A percentile compares a stretch with the other conserved stretches of the same genome.
phyloP scores from a whole-genome alignment of 2,329 filamentous ascomycete genomes.

The Talaromyces sp. region DNA sequence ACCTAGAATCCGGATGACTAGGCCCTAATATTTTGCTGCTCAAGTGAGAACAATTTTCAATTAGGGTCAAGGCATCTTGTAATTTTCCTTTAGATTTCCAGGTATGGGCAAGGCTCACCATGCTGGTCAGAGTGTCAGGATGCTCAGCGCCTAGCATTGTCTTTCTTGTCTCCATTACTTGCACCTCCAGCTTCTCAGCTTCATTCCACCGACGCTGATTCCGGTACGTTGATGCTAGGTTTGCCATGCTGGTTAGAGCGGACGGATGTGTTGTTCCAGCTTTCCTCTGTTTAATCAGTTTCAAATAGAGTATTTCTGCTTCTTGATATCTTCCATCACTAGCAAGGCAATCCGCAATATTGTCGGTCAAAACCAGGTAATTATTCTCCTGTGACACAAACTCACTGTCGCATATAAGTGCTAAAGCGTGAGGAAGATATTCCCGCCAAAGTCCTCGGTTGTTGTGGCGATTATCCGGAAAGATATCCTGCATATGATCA shows the following conservation, averaged over 20 bases:
- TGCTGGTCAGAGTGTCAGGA: constrained; percentile 22
- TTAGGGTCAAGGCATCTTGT: too few species aligned
- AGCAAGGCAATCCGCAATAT: constrained; percentile 16
- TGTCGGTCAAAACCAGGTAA: not conserved
- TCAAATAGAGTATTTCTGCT: constrained; percentile 7
- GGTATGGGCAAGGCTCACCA: too few species aligned
- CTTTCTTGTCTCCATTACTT: too few species aligned
- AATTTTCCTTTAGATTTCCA: too few species aligned
- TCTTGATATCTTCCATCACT: constrained; percentile 23
- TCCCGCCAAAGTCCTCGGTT: constrained; percentile 22
- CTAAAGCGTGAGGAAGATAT: constrained; percentile 23
- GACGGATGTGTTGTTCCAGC: not conserved
- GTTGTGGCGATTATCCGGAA: constrained; percentile 16
- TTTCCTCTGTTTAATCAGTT: not conserved
- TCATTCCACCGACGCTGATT: not conserved
- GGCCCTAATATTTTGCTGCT: too few species aligned
- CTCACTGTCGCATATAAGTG: not conserved
- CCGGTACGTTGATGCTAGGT: too few species aligned
- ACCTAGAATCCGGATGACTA: too few species aligned
- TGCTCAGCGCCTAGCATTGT: not conserved
- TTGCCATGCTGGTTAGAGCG: not conserved
- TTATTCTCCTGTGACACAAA: not conserved
- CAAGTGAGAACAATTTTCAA: too few species aligned
- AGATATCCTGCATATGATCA: constrained; percentile 9
- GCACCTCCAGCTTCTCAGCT: not conserved